Percentiles rank a stretch among this genome's conserved stretches.
These are phyloP conservation scores for Alternaria alternata DNA, from an alignment of 2,329 filamentous ascomycete species.

Conservation along the genomic window DNA sequence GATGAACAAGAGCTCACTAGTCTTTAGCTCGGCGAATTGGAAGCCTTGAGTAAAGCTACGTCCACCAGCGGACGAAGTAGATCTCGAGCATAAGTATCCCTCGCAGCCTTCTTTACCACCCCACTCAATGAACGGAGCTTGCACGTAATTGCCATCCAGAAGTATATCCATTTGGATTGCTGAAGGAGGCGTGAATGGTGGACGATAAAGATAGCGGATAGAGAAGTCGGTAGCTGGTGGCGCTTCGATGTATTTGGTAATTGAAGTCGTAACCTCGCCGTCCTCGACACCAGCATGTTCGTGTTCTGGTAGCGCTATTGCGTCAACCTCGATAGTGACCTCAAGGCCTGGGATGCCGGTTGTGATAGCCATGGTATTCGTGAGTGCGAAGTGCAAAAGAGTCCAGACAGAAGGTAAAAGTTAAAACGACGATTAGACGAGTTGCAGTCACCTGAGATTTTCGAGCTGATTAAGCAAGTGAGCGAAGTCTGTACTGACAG, in stretches of 20 bases:
- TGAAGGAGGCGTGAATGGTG: neutral
- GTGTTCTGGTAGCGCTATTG: slow-evolving; percentile 4
- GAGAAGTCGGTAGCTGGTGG: neutral
- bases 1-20: neutral
- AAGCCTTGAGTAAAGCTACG: neutral
- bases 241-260: neutral
- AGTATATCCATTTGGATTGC: neutral
- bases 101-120: slow-evolving; percentile 6
- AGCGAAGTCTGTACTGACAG: neutral
- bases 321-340: slow-evolving; percentile 1
- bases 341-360: slow-evolving; percentile 1
- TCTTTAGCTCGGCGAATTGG: neutral
- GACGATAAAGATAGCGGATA: neutral
- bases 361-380: slow-evolving; percentile 7
- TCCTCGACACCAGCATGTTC: neutral
- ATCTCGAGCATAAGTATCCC: slow-evolving; percentile 6
- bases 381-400: neutral
- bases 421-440: neutral
- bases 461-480: neutral
- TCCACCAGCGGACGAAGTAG: neutral
- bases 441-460: neutral
- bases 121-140: slow-evolving; percentile 1
- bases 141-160: slow-evolving; percentile 9
- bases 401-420: neutral
- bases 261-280: neutral